Percentiles rank a stretch among this genome's conserved stretches.
Evolutionary conservation across 106 monocot genomes (phyloP).

Genomic region (Dactylorhiza incarnata): DNA sequence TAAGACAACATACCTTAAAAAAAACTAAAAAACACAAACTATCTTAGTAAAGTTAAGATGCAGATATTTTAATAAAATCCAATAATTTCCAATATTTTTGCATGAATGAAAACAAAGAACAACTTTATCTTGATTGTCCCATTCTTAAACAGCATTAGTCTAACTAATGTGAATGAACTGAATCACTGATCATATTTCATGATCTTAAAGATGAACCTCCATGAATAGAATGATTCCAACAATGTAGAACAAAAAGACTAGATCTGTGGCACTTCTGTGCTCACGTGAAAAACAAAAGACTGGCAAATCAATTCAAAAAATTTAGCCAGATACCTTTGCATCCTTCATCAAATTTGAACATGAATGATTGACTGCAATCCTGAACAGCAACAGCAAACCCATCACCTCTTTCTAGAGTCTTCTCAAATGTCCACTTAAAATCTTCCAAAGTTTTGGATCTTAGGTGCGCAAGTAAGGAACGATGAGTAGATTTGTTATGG

Average conservation of each 20-base stretch:
- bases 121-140: not conserved
- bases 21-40: not conserved
- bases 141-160: not conserved
- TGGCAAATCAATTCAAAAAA: not conserved
- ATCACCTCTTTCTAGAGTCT: slow-evolving; percentile 54
- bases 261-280: not conserved
- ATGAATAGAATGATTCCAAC: not conserved
- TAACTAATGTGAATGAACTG: not conserved
- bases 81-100: not conserved
- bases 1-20: not conserved
- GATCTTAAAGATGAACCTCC: not conserved
- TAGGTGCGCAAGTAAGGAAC: slow-evolving; percentile 62
- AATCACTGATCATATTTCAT: not conserved
- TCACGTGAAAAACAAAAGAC: not conserved
- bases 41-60: not conserved
- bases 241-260: not conserved
- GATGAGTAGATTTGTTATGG: slow-evolving; percentile 51
- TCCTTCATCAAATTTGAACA: slow-evolving; percentile 69
- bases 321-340: slow-evolving; percentile 52
- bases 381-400: slow-evolving; percentile 71
- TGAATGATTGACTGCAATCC: slow-evolving; percentile 46
- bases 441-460: slow-evolving; percentile 59
- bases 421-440: slow-evolving; percentile 69
- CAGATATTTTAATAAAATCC: not conserved
- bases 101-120: not conserved